Evolutionary conservation across 768 basidiomycete species (phyloP).

Genomic region (Clitopilus hobsonii): DNA sequence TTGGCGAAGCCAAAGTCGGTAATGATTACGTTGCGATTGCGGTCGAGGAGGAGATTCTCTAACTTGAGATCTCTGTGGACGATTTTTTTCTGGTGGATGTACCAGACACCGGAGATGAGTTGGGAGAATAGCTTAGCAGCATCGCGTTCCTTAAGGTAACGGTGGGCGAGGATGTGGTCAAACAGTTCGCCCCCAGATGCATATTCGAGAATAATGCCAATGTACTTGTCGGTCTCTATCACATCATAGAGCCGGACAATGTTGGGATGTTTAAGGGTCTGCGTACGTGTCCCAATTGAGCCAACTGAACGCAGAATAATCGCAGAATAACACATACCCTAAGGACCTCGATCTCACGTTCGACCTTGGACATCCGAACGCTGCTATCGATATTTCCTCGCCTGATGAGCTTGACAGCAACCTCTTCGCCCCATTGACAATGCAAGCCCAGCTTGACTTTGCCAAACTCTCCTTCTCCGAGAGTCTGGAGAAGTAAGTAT

Average conservation of each 20-base stretch:
- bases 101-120: slow-evolving; percentile 97
- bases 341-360: slow-evolving; percentile 95
- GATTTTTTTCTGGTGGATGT: slow-evolving; percentile 98
- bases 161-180: slow-evolving; percentile 97
- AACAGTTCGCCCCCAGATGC: slow-evolving; percentile 98
- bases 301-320: neutral
- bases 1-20: slow-evolving; percentile 99
- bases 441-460: slow-evolving; percentile 99
- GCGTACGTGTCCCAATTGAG: slow-evolving; percentile 9
- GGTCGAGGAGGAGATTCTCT: slow-evolving; percentile 95
- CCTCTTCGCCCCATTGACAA: slow-evolving; percentile 90
- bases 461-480: slow-evolving; percentile 98
- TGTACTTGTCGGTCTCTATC: slow-evolving; percentile 99
- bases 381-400: slow-evolving; percentile 86
- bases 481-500: slow-evolving; percentile 90
- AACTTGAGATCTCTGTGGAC: slow-evolving; percentile 99
- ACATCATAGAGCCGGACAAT: slow-evolving; percentile 98
- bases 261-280: slow-evolving; percentile 96
- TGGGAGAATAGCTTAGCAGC: slow-evolving; percentile 96
- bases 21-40: slow-evolving; percentile 97
- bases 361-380: slow-evolving; percentile 90
- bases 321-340: slow-evolving; percentile 53
- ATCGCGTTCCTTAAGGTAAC: slow-evolving; percentile 91
- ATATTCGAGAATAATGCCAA: slow-evolving; percentile 98
- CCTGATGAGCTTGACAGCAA: slow-evolving; percentile 96